A percentile compares a stretch with the other conserved stretches of the same genome.
Evolutionary conservation across 805 yeast species (phyloP).

Genomic region (Suhomyces vadensis): DNA sequence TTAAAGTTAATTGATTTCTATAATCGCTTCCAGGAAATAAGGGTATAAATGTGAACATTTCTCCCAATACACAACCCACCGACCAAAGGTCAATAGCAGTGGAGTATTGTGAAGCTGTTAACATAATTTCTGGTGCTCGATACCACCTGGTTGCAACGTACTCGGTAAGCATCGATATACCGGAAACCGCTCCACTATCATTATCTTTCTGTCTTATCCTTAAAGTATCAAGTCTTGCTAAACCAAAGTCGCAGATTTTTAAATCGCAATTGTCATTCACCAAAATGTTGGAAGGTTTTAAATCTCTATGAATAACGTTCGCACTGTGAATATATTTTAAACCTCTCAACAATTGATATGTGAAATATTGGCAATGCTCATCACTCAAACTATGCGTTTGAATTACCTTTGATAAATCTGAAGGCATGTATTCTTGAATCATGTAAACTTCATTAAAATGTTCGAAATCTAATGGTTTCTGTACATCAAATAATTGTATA

Average conservation of each 20-base stretch:
- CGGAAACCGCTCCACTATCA: constrained; percentile 9
- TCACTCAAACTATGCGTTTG: constrained; percentile 56
- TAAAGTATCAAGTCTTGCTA: constrained; percentile 56
- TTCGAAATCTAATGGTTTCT: constrained; percentile 60
- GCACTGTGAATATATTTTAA: constrained; percentile 71
- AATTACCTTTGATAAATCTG: constrained; percentile 67
- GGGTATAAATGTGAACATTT: constrained; percentile 61
- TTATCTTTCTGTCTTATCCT: constrained; percentile 30
- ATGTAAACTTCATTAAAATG: constrained; percentile 69
- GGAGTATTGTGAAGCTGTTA: constrained; percentile 68
- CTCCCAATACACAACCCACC: constrained; percentile 76
- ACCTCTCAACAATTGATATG: constrained; percentile 70
- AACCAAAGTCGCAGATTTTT: constrained; percentile 78
- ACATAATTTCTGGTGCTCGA: constrained; percentile 82
- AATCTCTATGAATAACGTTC: constrained; percentile 71
- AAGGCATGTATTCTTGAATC: constrained; percentile 77
- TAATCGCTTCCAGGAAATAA: constrained; percentile 77
- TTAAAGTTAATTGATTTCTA: constrained; percentile 64
- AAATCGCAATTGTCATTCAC: constrained; percentile 71
- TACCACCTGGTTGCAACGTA: constrained; percentile 87
- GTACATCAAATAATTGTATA: constrained; percentile 63
- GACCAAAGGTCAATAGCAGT: constrained; percentile 82
- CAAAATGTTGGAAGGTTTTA: constrained; percentile 72
- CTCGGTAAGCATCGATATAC: constrained; percentile 61
- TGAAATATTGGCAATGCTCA: constrained; percentile 69